phyloP scores from a whole-genome alignment of 2,329 filamentous ascomycete species.

The Beauveria pseudobassiana region DNA sequence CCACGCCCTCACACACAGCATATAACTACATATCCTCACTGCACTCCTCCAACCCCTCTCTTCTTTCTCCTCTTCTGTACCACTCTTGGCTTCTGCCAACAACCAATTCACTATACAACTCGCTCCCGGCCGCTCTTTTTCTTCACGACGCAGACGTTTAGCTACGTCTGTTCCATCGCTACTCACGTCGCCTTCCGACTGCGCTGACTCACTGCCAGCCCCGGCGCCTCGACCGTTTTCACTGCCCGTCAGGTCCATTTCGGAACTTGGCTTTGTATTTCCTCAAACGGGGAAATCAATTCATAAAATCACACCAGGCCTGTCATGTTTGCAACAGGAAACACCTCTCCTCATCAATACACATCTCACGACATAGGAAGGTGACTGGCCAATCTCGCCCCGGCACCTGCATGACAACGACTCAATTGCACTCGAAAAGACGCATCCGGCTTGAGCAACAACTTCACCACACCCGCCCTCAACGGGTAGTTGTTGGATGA shows the following conservation, averaged over 20 bases:
- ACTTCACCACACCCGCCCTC: conserved; percentile 10
- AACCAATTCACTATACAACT: conserved; percentile 1
- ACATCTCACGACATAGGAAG: conserved; percentile 55
- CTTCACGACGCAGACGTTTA: not conserved
- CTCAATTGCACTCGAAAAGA: conserved; percentile 15
- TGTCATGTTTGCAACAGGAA: conserved; percentile 51
- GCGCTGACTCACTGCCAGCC: conserved; percentile 2
- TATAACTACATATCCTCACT: conserved; percentile 11
- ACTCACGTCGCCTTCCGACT: not conserved
- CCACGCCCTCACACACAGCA: conserved; percentile 8
- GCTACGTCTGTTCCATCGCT: conserved; percentile 3
- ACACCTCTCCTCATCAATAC: conserved; percentile 42
- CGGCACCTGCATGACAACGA: conserved; percentile 39
- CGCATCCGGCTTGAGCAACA: conserved; percentile 10
- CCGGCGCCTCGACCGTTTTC: conserved; percentile 17
- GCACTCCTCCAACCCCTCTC: conserved; percentile 8
- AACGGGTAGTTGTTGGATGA: conserved; percentile 12
- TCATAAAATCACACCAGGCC: conserved; percentile 17
- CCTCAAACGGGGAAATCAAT: conserved; percentile 24
- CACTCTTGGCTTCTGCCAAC: conserved; percentile 13
- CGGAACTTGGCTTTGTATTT: conserved; percentile 24
- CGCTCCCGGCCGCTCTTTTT: conserved; percentile 6
- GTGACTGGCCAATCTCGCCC: conserved; percentile 41
- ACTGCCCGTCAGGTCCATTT: conserved; percentile 18
- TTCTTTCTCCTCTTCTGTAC: conserved; percentile 8